Evolutionary conservation across 2,329 filamentous ascomycete species (phyloP).

Genomic region (Aspergillus quadrilineatus): DNA sequence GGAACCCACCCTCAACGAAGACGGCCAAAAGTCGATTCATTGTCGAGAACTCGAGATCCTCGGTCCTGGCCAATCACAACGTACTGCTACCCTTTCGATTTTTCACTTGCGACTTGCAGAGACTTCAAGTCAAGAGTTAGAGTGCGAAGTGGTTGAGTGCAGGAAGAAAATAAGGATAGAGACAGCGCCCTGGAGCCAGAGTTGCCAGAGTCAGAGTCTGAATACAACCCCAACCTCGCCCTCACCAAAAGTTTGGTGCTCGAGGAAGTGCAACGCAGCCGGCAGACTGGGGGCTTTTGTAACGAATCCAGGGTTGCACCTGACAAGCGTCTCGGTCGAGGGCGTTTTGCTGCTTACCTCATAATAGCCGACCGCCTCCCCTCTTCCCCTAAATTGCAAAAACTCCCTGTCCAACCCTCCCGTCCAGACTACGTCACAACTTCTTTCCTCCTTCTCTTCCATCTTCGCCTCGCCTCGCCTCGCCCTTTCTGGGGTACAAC

Average conservation of each 20-base stretch:
- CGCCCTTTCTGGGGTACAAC: slow-evolving; percentile 13
- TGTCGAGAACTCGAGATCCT: slow-evolving; percentile 2
- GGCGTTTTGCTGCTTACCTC: slow-evolving; percentile 24
- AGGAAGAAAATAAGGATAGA: too few species aligned
- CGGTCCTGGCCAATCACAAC: slow-evolving; percentile 3
- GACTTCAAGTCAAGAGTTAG: neutral
- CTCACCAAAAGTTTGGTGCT: neutral
- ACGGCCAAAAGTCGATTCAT: slow-evolving; percentile 12
- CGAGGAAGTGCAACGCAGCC: slow-evolving; percentile 17
- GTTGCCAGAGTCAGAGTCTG: neutral
- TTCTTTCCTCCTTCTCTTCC: slow-evolving; percentile 27
- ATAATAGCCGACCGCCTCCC: slow-evolving; percentile 27
- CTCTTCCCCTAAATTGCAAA: slow-evolving; percentile 30
- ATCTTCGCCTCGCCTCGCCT: neutral
- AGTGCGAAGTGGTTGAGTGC: too few species aligned
- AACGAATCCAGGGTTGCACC: slow-evolving; percentile 24
- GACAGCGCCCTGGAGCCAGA: neutral
- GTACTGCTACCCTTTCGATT: slow-evolving; percentile 1
- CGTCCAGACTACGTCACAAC: slow-evolving; percentile 38
- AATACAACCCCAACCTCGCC: slow-evolving; percentile 2
- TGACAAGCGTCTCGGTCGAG: slow-evolving; percentile 4
- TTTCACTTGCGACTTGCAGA: neutral
- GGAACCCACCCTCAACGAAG: slow-evolving; percentile 23
- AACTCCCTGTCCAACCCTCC: slow-evolving; percentile 28
- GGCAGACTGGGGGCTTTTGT: slow-evolving; percentile 23